A percentile compares a stretch with the other conserved stretches of the same genome.
phyloP scores from a whole-genome alignment of 2,329 filamentous ascomycete species.

The Drechslera avenae region DNA sequence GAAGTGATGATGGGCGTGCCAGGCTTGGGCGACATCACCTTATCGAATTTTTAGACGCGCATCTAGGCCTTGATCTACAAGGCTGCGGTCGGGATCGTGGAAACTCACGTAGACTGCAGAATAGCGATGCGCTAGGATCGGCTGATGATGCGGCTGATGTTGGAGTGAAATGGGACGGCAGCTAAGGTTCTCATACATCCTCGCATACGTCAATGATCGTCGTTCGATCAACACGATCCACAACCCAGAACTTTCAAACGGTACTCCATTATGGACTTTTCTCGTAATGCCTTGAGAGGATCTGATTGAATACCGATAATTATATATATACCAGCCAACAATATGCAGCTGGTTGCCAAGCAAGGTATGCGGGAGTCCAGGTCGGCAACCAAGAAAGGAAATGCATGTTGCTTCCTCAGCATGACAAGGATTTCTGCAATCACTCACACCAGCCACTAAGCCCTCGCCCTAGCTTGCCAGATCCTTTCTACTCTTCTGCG shows the following conservation, averaged over 20 bases:
- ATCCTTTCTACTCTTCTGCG: background rate
- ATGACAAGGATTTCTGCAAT: background rate
- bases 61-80: background rate
- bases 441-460: background rate
- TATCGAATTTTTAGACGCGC: background rate
- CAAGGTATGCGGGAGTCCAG: too few species aligned
- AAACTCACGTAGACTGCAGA: background rate
- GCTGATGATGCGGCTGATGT: background rate
- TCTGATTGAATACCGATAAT: too few species aligned
- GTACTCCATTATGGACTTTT: too few species aligned
- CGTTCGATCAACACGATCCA: constrained; percentile 1
- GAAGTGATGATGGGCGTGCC: constrained; percentile 11
- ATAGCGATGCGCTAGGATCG: background rate
- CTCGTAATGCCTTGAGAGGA: too few species aligned
- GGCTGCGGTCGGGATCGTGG: background rate
- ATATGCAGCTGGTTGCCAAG: too few species aligned
- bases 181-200: background rate
- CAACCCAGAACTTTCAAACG: background rate
- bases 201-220: background rate
- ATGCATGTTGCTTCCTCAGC: too few species aligned
- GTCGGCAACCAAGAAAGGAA: too few species aligned
- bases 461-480: background rate
- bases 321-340: too few species aligned
- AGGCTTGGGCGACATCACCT: constrained; percentile 19
- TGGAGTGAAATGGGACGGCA: constrained; percentile 4